Percentiles rank a stretch among this genome's conserved stretches.
phyloP scores from a whole-genome alignment of 2,329 filamentous ascomycete genomes.

The Amauroascus verrucosus region DNA sequence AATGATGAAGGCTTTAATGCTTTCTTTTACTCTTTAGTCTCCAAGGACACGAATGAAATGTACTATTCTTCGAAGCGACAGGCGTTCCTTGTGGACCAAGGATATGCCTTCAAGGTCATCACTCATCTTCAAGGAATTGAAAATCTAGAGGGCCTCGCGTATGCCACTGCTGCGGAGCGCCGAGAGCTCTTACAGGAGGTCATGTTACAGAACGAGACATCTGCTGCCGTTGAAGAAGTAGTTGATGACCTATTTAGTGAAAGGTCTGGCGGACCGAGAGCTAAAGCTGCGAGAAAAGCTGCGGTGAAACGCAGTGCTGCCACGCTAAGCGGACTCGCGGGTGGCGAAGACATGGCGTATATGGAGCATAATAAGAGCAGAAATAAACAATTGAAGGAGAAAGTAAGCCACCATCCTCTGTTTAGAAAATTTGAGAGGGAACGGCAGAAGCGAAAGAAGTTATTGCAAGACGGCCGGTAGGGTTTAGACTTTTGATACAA shows the following conservation, averaged over 20 bases:
- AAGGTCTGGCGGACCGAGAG: constrained; percentile 37
- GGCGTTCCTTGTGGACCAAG: constrained; percentile 93
- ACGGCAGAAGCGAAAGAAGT: constrained; percentile 46
- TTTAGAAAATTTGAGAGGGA: constrained; percentile 58
- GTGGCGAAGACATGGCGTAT: constrained; percentile 96
- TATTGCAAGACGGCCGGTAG: constrained; percentile 18
- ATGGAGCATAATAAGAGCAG: constrained; percentile 68
- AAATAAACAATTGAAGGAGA: constrained; percentile 58
- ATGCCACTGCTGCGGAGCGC: constrained; percentile 66
- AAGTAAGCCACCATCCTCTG: constrained; percentile 48
- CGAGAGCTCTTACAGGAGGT: constrained; percentile 82
- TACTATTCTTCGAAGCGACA: constrained; percentile 94
- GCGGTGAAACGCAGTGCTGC: constrained; percentile 70
- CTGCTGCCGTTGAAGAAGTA: constrained; percentile 59
- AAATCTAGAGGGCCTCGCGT: constrained; percentile 67
- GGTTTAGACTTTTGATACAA: not conserved
- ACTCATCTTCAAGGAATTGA: constrained; percentile 90
- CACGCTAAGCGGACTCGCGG: constrained; percentile 72
- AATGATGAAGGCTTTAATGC: constrained; percentile 99
- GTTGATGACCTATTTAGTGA: constrained; percentile 57
- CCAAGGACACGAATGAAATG: constrained; percentile 97
- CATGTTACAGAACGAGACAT: constrained; percentile 73
- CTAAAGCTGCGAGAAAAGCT: constrained; percentile 41
- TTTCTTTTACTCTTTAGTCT: constrained; percentile 96
- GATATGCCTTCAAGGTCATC: constrained; percentile 98